Base-by-base conservation (phyloP, 306 rosid genomes). In the Biancaea sappan region DNA sequence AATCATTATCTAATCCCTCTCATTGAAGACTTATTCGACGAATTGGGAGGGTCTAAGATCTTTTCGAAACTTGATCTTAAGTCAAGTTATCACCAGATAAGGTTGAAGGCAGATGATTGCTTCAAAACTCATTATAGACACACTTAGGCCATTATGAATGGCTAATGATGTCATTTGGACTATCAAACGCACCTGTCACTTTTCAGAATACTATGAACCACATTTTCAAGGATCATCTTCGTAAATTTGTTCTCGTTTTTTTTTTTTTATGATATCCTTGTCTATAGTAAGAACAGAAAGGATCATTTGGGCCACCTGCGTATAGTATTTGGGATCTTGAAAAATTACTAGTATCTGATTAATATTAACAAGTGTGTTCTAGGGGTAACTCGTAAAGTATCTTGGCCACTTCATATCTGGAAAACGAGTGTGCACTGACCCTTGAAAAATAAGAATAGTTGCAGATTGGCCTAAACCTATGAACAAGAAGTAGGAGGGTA, bases 141-240 rank as follows among this genome's bases (percentile, higher is more conserved):
- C 56, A 50, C 14, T 21, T 0, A 0, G 25, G 56, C 0, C 13
- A 50, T 1, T 50, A n/a, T 50, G 56, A 50, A 4, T 50, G 3
- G 2, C 2, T 50, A 3, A 25, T 50, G 2, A 50, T 18, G 56
- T 25, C 56, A 1, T 50, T 50, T 18, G 56, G 2, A 0, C 11
- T 50, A 0, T n/a, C 25, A 0, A 50, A 50, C 6, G 3, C 25
- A 0, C 25, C 4, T 6, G n/a, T 25, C 0, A 50, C 25, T 0
- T 50, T 50, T 2, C 56, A 50, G 8, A 8, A 11, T 2, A 19
- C 15, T 1, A 50, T 50, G 56, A 48, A 48, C 7, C 3, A 0
- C 12, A 1, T 18, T 2, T 50, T 18, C 2, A 1, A 1, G 1
- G 0, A 43, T 1, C 5, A 3, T 0, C 4, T 43, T 0, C 0